Evolutionary conservation across 2,329 filamentous ascomycete genomes (phyloP).

Genomic region (Penicillium sp.): DNA sequence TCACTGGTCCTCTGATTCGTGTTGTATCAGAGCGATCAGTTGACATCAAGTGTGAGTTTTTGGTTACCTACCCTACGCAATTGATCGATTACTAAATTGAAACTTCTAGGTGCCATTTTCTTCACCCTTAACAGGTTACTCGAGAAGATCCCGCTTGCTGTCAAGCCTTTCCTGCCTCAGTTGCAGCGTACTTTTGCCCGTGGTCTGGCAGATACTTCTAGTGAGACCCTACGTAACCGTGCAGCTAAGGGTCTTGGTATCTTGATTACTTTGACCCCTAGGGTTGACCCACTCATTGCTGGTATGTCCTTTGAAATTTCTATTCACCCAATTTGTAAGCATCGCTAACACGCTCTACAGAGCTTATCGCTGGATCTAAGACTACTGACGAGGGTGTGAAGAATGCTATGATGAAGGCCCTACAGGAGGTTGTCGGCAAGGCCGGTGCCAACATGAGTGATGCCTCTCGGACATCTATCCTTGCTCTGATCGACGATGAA

Average conservation of each 20-base stretch:
- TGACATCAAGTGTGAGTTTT: conserved; percentile 71
- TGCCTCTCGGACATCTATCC: conserved; percentile 77
- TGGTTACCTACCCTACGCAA: background rate
- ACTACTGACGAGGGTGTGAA: conserved; percentile 83
- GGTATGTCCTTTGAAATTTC: background rate
- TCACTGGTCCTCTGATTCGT: conserved; percentile 95
- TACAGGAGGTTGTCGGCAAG: conserved; percentile 95
- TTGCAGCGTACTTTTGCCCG: conserved; percentile 96
- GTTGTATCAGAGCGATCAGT: conserved; percentile 95
- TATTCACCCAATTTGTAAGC: background rate
- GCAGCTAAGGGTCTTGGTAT: conserved; percentile 94
- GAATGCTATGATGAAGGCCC: conserved; percentile 93
- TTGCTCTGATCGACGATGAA: conserved; percentile 85
- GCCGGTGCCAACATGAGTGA: conserved; percentile 95
- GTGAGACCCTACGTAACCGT: conserved; percentile 80
- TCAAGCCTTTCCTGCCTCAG: conserved; percentile 96
- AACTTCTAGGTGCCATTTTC: conserved; percentile 71
- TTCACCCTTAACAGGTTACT: conserved; percentile 91
- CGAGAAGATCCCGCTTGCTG: conserved; percentile 91
- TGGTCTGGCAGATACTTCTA: conserved; percentile 88
- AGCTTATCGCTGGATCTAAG: conserved; percentile 93
- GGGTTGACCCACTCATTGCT: conserved; percentile 88
- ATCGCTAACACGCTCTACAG: conserved; percentile 36
- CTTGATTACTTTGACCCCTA: conserved; percentile 89
- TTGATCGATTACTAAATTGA: conserved; percentile 19